Evolutionary conservation across 768 basidiomycete species (phyloP), one percentile per base, ranked within the genome.

Genomic region (Pisolithus marmoratus): DNA sequence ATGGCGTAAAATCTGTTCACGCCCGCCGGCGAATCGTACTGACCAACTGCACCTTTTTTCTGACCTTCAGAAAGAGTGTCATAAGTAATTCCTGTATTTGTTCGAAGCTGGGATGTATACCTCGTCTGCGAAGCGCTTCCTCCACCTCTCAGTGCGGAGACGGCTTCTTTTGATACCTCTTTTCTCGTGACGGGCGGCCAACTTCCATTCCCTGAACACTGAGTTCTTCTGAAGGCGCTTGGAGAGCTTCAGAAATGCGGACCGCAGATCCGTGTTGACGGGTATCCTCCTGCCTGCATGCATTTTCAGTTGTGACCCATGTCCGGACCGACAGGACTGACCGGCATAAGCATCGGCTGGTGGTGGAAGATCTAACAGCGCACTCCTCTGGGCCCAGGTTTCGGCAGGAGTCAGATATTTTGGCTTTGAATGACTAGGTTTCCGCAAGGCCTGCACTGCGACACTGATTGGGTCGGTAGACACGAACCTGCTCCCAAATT

Each of bases 1-100:
- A 51, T 54, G 50, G 41, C 19, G n/a, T 31, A 52, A 27, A 23
- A 42, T 40, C 23, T 54, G 34, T 41, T 67, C 54, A 90, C 62
- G 82, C 87, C 56, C 87, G 81, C 54, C 79, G 79, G 60, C 86
- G 84, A 62, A 91, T 91, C 69, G 83, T 82, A 55, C 79, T 78
- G 57, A 91, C 90, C 31, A 92, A 71, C 62, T 86, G 80, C 36
- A 91, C 87, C 71, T 87, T 91, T 72, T 81, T 81, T 67, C 90
- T 81, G 55, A 92, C 89, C 90, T 92, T 60, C n/a, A 57, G 52
- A 49, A 51, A 53, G 51, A 53, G 58, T 48, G 40, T 42, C 46
- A 54, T 58, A 38, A 61, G 34, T 34, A 50, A 34, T 41, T 40
- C 29, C 50, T 45, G 47, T 61, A 52, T 27, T 31, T 54, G 34